phyloP scores from a whole-genome alignment of 2,329 filamentous ascomycete genomes.

The Diaporthe aspalathi region DNA sequence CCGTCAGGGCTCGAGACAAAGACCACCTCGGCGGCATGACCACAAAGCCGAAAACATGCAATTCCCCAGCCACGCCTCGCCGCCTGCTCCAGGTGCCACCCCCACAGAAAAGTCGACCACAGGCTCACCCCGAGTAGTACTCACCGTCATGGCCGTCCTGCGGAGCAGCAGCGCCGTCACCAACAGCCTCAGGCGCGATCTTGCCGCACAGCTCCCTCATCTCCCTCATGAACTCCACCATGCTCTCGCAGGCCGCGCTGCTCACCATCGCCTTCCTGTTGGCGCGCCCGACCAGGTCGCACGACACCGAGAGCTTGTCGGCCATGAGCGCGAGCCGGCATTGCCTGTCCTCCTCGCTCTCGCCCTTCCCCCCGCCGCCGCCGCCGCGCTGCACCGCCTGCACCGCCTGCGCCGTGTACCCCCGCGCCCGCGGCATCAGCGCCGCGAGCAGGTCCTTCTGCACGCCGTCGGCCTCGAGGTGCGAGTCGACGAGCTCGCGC shows the following conservation, averaged over 20 bases:
- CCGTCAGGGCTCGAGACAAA: not conserved
- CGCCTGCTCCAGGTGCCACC: not conserved
- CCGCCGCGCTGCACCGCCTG: not conserved
- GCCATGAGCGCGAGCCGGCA: slow-evolving; percentile 2
- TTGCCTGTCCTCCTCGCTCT: not conserved
- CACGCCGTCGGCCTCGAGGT: slow-evolving; percentile 20
- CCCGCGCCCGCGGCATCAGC: not conserved
- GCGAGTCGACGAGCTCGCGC: slow-evolving; percentile 30
- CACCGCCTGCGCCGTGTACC: slow-evolving; percentile 16
- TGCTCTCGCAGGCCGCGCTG: slow-evolving; percentile 21
- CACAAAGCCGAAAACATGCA: too few species aligned
- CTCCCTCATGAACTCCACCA: slow-evolving; percentile 29
- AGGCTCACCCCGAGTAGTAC: not conserved
- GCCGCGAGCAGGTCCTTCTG: slow-evolving; percentile 29
- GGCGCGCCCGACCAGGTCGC: slow-evolving; percentile 10
- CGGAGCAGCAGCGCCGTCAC: not conserved
- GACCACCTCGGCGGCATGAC: not conserved
- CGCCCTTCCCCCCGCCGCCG: not conserved
- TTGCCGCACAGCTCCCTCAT: slow-evolving; percentile 21
- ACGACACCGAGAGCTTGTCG: slow-evolving; percentile 9
- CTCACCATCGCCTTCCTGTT: not conserved
- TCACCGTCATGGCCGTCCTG: not conserved
- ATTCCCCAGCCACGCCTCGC: not conserved
- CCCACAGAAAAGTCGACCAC: too few species aligned
- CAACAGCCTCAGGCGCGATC: not conserved